Evolutionary conservation across 441 rosid genomes (phyloP), one percentile per base, ranked within the genome.

Genomic region (Erodium moschatum): DNA sequence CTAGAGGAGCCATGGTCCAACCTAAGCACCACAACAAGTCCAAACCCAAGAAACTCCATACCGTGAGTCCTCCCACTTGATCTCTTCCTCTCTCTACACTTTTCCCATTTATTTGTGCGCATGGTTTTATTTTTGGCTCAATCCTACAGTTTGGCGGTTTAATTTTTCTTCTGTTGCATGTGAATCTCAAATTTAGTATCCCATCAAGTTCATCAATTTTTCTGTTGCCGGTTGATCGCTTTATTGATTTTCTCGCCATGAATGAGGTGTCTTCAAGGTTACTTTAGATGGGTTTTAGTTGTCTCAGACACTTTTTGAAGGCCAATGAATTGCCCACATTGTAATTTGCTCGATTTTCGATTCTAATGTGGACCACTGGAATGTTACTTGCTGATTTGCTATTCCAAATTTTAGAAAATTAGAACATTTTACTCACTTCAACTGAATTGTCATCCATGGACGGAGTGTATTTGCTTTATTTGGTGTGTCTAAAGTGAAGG

Each of bases 1-100:
- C 11, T 56, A 29, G 63, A 58, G 63, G 63, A 58, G 12, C 29
- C 63, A 58, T 58, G 63, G 63, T 20, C 18, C 63, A 58, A 58
- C 27, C 27, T 9, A 58, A 58, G 63, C 63, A 58, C 27, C 63
- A 58, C 63, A 58, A 58, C 62, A 56, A 56, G 62, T 16, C 21
- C 27, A 56, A 16, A 20, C 63, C 63, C 11, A 58, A 58, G 63
- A 58, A 58, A 58, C 24, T 58, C 13, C 63, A 8, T 20, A 58
- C 63, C 63, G 63, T 54, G 11, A 16, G 61, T 54, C 20, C 15
- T 7, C 21, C 8, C 9, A 6, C 21, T 16, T 5, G 2, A 6
- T 6, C 60, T 16, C 60, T 50, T 15, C 6, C 18, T 50, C 6
- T 5, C 60, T 48, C 19, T 0, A 3, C 38, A 33, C 38, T 33